phyloP scores from a whole-genome alignment of 208 protist genomes.

The Trypanosoma mega region DNA sequence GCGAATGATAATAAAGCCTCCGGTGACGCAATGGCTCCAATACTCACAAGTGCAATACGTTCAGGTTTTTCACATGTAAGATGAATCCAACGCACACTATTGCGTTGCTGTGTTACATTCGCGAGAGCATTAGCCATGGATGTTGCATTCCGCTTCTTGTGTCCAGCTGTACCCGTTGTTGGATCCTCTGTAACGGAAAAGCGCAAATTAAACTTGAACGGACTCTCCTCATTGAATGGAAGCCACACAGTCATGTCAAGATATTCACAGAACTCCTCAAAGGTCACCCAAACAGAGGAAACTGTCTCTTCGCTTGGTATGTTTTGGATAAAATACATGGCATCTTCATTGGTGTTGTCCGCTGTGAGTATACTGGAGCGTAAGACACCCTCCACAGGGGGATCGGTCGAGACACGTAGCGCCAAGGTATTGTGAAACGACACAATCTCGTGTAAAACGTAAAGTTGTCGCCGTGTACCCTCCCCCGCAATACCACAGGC shows the following conservation, averaged over 20 bases:
- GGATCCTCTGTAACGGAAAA: constrained; percentile 5
- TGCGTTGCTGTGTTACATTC: neutral
- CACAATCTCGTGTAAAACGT: constrained; percentile 56
- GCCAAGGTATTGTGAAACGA: constrained; percentile 76
- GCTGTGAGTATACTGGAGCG: constrained; percentile 11
- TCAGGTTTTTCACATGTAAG: constrained; percentile 25
- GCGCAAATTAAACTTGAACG: constrained; percentile 24
- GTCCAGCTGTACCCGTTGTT: neutral
- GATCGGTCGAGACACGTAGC: constrained; percentile 60
- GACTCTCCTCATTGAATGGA: constrained; percentile 31
- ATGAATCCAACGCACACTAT: constrained; percentile 35
- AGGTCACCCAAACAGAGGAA: constrained; percentile 64
- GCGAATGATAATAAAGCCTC: too few species aligned
- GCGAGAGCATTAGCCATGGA: neutral
- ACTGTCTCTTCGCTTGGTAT: neutral
- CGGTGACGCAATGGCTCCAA: neutral
- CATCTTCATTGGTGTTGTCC: constrained; percentile 47
- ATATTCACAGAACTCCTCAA: constrained; percentile 62
- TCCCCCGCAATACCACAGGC: neutral
- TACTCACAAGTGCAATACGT: constrained; percentile 29
- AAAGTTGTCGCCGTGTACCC: constrained; percentile 39
- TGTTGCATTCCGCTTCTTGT: constrained; percentile 7
- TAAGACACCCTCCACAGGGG: constrained; percentile 42
- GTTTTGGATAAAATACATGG: neutral
- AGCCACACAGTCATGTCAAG: constrained; percentile 74